Evolutionary conservation across 2,329 filamentous ascomycete genomes (phyloP).

Genomic region (Hypoxylon sp.): DNA sequence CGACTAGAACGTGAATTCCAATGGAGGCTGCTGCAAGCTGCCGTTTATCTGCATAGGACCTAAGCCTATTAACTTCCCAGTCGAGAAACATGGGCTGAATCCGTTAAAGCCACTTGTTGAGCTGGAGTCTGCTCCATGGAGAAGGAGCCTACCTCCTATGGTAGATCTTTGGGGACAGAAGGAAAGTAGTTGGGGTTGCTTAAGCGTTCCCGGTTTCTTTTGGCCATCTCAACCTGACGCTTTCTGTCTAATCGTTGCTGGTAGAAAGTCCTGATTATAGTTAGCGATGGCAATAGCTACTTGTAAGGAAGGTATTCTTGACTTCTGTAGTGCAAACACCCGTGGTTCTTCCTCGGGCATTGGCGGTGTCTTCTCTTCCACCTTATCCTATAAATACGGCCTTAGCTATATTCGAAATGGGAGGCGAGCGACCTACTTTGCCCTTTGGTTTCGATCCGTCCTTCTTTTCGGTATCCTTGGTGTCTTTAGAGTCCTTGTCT

Average conservation of each 20-base stretch:
- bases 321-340: constrained; percentile 88
- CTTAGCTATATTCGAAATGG: constrained; percentile 50
- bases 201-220: constrained; percentile 82
- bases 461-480: constrained; percentile 56
- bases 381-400: constrained; percentile 56
- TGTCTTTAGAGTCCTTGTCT: constrained; percentile 56
- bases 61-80: constrained; percentile 15
- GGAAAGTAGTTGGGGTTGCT: constrained; percentile 85
- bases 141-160: constrained; percentile 33
- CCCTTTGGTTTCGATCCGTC: constrained; percentile 49
- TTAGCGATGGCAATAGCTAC: constrained; percentile 31
- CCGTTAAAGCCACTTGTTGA: background rate
- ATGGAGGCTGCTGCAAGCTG: constrained; percentile 6
- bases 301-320: constrained; percentile 5
- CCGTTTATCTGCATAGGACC: constrained; percentile 9
- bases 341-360: constrained; percentile 74
- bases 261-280: constrained; percentile 77
- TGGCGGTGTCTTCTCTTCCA: constrained; percentile 48
- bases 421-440: constrained; percentile 50
- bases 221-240: constrained; percentile 81
- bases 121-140: constrained; percentile 12
- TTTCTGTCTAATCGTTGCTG: constrained; percentile 85
- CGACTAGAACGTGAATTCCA: constrained; percentile 7
- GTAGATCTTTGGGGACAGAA: constrained; percentile 74
- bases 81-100: constrained; percentile 4